Conservation (phyloP, 306 rosid genomes). For the Hylodesmum podocarpum region DNA sequence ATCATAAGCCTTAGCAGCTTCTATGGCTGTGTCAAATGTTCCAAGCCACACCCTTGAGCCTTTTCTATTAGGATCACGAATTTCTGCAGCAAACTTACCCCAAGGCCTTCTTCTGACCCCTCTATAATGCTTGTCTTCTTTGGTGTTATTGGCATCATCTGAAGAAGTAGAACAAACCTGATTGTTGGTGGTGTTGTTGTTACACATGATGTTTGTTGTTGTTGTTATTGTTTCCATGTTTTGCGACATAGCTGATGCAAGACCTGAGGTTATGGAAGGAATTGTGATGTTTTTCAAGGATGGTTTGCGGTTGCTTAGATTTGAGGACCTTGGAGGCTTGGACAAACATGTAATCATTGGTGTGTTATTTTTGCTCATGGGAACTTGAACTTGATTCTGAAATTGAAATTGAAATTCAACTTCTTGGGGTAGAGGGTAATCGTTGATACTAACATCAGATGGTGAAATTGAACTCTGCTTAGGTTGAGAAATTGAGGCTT, state of each 20-base stretch:
- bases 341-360: not conserved
- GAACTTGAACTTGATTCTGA: not conserved
- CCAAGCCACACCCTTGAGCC: constrained; percentile 56
- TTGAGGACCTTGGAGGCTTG: constrained; percentile 42
- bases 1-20: constrained; percentile 55
- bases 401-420: not conserved
- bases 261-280: constrained; percentile 29
- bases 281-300: constrained; percentile 39
- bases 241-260: not conserved
- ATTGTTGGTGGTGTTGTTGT: not conserved
- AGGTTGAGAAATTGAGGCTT: not conserved
- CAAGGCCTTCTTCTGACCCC: constrained; percentile 51
- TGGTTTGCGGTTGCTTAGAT: constrained; percentile 40
- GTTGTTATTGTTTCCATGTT: not conserved
- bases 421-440: constrained; percentile 17
- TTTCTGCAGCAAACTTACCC: constrained; percentile 53
- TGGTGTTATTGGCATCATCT: not conserved
- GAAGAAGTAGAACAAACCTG: not conserved
- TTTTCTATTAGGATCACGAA: constrained; percentile 46
- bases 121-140: constrained; percentile 39
- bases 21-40: constrained; percentile 53
- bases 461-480: not conserved
- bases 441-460: constrained; percentile 9
- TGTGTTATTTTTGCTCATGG: not conserved
- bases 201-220: not conserved